Conservation (phyloP, 2,329 filamentous ascomycete genomes). For the Hymenoscyphus fraxineus region DNA sequence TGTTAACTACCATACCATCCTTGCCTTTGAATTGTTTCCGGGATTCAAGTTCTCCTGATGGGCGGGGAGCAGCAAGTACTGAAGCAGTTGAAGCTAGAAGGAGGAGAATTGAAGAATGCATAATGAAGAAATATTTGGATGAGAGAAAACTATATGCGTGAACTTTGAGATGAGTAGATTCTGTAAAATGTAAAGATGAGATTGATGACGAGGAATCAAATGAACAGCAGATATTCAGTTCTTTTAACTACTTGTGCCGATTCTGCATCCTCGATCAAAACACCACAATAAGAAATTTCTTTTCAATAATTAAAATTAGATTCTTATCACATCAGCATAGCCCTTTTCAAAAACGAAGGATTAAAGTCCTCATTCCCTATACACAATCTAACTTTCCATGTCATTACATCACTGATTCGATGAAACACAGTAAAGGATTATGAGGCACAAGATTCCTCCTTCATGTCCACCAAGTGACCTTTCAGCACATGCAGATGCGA, state of each 20-base stretch:
- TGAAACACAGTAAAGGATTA: background rate
- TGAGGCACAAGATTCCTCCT: background rate
- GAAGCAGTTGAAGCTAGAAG: background rate
- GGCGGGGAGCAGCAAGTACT: constrained; percentile 1
- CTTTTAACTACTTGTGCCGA: background rate
- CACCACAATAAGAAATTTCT: background rate
- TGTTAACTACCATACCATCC: constrained; percentile 1
- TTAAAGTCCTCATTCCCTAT: background rate
- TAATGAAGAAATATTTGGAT: background rate
- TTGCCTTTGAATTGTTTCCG: constrained; percentile 3
- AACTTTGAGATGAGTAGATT: background rate
- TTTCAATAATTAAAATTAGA: background rate
- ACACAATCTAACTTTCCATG: background rate
- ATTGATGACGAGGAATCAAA: background rate
- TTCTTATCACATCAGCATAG: background rate
- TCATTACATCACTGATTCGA: background rate
- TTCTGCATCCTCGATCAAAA: background rate
- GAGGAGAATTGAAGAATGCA: constrained; percentile 1
- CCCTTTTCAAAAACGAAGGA: background rate
- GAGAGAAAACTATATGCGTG: background rate
- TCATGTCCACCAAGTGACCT: background rate
- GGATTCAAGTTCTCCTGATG: background rate
- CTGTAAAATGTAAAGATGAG: background rate
- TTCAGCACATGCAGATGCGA: background rate
- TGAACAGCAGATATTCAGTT: background rate